These are phyloP conservation scores for Lithospermum erythrorhizon DNA, from an alignment of 257 asterid genomes.

Conservation along the genomic window DNA sequence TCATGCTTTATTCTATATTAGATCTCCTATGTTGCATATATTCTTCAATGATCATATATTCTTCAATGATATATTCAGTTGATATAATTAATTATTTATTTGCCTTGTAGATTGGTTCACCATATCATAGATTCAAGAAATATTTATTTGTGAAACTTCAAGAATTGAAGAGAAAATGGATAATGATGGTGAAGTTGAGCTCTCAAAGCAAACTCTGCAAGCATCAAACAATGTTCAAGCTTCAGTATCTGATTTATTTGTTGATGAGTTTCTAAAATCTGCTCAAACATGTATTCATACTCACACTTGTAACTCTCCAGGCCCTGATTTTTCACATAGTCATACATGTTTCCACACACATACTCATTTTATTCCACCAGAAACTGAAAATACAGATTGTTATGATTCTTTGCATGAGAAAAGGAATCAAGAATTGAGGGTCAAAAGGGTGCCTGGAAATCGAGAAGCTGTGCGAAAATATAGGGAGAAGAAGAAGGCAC, in stretches of 20 bases:
- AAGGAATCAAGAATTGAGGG: slow-evolving; percentile 13
- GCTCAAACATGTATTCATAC: slow-evolving; percentile 51
- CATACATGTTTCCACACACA: slow-evolving; percentile 71
- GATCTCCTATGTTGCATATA: not conserved
- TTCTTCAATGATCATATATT: no score
- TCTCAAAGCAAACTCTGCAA: slow-evolving; percentile 24
- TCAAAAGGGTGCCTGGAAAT: slow-evolving; percentile 31
- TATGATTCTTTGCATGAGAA: not conserved
- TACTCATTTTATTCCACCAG: slow-evolving; percentile 33
- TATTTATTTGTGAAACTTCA: no score
- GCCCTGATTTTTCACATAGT: slow-evolving; percentile 45
- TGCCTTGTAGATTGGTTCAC: not conserved
- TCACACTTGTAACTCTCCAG: slow-evolving; percentile 60
- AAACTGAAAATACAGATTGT: slow-evolving; percentile 1
- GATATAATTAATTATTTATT: no score
- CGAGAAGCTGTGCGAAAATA: slow-evolving; percentile 63
- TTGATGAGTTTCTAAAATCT: slow-evolving; percentile 29
- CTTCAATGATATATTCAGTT: not conserved
- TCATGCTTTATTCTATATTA: not conserved
- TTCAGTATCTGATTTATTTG: slow-evolving; percentile 31
- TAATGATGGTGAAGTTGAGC: slow-evolving; percentile 29
- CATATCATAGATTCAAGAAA: no score
- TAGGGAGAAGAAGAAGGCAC: slow-evolving; percentile 65
- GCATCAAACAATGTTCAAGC: slow-evolving; percentile 24
- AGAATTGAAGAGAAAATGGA: not conserved